Evolutionary conservation across 306 rosid genomes (phyloP), one percentile per base, ranked within the genome.

Genomic region (Casuarina equisetifolia): DNA sequence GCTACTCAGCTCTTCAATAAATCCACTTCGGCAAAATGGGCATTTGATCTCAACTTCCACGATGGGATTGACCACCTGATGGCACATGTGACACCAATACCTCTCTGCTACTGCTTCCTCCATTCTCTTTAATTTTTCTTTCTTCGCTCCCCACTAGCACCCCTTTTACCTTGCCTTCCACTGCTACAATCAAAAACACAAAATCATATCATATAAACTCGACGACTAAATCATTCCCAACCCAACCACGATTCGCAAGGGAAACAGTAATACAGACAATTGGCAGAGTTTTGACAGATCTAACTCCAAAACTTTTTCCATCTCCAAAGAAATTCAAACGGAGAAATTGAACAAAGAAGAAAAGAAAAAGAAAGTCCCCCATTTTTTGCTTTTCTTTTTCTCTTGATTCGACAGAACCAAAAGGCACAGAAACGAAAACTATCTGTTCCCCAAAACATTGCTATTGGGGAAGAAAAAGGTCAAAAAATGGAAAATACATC

Each of bases 21-120:
- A 92, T 38, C 91, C 97, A 35, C 80, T 48, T 62, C 74, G 91
- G 82, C 93, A 92, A 74, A 83, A 69, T 15, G 97, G 91, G 84
- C 96, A 92, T 80, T 84, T 90, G 43, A 90, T 85, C 80, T 84
- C 93, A 12, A 62, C 69, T 72, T 86, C 93, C 84, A 86, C 66
- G 70, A 87, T 55, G 45, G 95, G 97, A 85, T 75, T 74, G 40
- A 92, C 88, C 76, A 73, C 82, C 79, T 89, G 87, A 57, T 82
- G 75, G 67, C 97, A 92, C 84, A 2, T 40, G 62, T 92, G 66
- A 76, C 97, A 92, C 96, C 96, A 90, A 80, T 92, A 87, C 79
- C 93, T 84, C 20, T 84, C 77, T n/a, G 84, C 84, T 67, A 76
- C 84, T 48, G 83, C 72, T 85, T 85, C 90, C 57, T 90, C 97